Base-by-base conservation (phyloP, 2,329 filamentous ascomycete genomes). In the Aspergillus tanneri region DNA sequence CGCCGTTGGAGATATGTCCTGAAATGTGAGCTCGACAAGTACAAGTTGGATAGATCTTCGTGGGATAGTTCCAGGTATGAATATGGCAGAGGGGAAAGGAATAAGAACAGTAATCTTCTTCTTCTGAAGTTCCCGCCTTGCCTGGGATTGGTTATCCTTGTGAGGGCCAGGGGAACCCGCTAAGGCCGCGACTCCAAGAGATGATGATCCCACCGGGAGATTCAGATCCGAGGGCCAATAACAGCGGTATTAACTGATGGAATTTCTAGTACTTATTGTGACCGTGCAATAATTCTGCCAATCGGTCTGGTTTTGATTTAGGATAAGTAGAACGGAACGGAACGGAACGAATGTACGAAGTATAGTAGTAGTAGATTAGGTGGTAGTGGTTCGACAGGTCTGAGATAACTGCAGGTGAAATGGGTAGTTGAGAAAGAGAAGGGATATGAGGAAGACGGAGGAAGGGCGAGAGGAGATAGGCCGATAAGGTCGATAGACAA, bases 11-110 rank as follows among this genome's bases (percentile, higher is more conserved):
- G 48, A 35, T 28, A 37, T 23, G 45, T 52, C 50, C 58, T 58
- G 56, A 40, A 52, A 57, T 44, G 53, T 62, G 54, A 59, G 55
- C 38, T 50, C 52, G 53, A 55, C 47, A 32, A 46, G 43, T 43
- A 28, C 24, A 39, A 49, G 34, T 40, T 35, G 35, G 38, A 16
- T 43, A 45, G 32, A 34, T 36, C 28, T 19, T 42, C 21, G 39
- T 30, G 38, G 38, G 28, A 41, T 23, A 10, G 11, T 34, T 22
- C 28, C 40, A 19, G 23, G 16, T 21, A 19, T 25, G 12, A 32
- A 24, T 14, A 11, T 39, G 43, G 37, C 34, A 43, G 32, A 44
- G 21, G 19, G 34, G 40, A 39, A 24, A 37, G 14, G 34, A 44
- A 25, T 18, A 38, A 44, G 28, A 37, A 48, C 34, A 37, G 43